Conservation (phyloP, 2,329 filamentous ascomycete genomes). For the Pseudogymnoascus sp. region DNA sequence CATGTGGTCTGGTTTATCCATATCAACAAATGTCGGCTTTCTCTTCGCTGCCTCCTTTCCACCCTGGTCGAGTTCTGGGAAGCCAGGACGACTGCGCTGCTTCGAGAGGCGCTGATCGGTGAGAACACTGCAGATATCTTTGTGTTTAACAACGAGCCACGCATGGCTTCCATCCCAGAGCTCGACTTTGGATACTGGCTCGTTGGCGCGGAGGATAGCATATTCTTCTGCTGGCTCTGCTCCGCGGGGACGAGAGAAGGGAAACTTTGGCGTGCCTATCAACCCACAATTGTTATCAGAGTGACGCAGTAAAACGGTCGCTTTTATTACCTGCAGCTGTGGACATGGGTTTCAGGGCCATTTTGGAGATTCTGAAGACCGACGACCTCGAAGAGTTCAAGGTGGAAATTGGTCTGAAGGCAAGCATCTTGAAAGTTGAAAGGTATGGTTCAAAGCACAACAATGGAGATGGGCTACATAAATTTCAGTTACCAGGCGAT, state of each 20-base stretch:
- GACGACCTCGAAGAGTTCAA: not conserved
- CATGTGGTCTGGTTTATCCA: conserved; percentile 43
- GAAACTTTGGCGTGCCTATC: conserved; percentile 28
- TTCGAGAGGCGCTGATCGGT: conserved; percentile 41
- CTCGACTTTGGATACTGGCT: conserved; percentile 38
- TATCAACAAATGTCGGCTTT: conserved; percentile 44
- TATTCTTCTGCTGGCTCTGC: conserved; percentile 39
- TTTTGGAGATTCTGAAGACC: not conserved
- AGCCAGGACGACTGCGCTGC: conserved; percentile 37
- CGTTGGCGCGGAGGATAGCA: conserved; percentile 34
- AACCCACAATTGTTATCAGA: not conserved
- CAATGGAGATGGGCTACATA: not conserved
- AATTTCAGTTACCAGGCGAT: not conserved
- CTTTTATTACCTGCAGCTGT: not conserved
- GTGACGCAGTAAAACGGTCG: not conserved
- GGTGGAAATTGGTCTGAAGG: not conserved
- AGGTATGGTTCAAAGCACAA: not conserved
- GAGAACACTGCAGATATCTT: conserved; percentile 38
- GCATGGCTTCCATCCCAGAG: conserved; percentile 40
- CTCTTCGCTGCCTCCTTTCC: conserved; percentile 42
- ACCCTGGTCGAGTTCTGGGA: conserved; percentile 40
- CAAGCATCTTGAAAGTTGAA: conserved; percentile 10
- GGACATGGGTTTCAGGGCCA: not conserved
- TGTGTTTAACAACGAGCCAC: conserved; percentile 43
- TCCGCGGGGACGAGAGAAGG: conserved; percentile 33